Conservation (phyloP, 2,329 filamentous ascomycete species). For the Parastagonospora avenae region DNA sequence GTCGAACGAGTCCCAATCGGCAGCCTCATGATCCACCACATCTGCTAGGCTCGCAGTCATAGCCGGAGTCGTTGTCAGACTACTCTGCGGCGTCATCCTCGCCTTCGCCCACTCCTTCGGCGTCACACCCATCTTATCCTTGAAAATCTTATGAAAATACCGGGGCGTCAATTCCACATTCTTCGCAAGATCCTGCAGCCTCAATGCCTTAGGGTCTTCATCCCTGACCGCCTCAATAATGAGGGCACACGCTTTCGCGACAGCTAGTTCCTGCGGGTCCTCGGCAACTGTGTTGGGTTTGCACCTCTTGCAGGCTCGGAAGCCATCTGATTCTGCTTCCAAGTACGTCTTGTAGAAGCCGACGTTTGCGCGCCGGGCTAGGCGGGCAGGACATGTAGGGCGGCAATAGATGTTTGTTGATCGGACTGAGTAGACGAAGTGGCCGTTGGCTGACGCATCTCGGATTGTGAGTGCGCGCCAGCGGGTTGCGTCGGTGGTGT, state of each 20-base stretch:
- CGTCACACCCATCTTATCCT: constrained; percentile 59
- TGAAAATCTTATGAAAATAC: constrained; percentile 66
- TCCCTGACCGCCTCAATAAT: constrained; percentile 31
- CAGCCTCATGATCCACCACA: constrained; percentile 6
- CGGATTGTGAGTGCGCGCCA: constrained; percentile 53
- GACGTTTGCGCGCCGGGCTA: constrained; percentile 63
- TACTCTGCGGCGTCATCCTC: constrained; percentile 15
- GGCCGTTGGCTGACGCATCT: constrained; percentile 49
- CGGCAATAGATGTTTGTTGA: constrained; percentile 66
- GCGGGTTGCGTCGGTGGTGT: constrained; percentile 37
- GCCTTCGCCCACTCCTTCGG: constrained; percentile 51
- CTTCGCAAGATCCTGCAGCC: constrained; percentile 56
- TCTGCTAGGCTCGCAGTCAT: constrained; percentile 2
- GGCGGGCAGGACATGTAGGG: constrained; percentile 64
- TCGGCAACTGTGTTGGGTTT: constrained; percentile 50
- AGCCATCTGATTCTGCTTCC: constrained; percentile 57
- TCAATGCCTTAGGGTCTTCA: constrained; percentile 30
- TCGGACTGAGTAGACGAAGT: constrained; percentile 63
- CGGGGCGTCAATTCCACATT: constrained; percentile 60
- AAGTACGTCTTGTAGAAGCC: constrained; percentile 56
- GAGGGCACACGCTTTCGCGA: constrained; percentile 45
- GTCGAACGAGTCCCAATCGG: constrained; percentile 28
- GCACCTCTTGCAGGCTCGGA: constrained; percentile 64
- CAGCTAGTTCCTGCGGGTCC: constrained; percentile 53
- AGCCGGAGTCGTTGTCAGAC: constrained; percentile 4